Base-by-base conservation (phyloP, 1,139 yeast species). In the Debaryomyces sp. region DNA sequence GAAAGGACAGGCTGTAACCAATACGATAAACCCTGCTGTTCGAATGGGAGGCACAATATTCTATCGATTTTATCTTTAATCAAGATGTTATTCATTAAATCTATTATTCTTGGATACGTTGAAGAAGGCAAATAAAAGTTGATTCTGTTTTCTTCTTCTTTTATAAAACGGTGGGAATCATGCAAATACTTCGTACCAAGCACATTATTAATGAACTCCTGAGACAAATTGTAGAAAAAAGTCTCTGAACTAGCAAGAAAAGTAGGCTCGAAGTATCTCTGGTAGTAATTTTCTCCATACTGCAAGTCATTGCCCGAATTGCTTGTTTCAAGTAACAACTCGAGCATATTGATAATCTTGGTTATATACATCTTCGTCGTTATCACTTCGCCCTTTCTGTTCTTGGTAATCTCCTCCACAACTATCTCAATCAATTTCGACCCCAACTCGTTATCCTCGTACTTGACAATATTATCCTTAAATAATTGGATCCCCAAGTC, bases 401-500 rank as follows among this genome's bases (percentile, higher is more conserved):
- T 87, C 34, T 71, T 71, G 24, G 81, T 76, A 40, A 89, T 79
- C 56, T 85, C 87, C 4, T 70, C 70, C n/a, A 87, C 67, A 3
- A 89, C 67, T 8, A 80, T 74, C 10, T 66, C 62, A 44, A 82
- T 78, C 41, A 86, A 63, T 43, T 67, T 70, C 12, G 64, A 58
- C 0, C 90, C 90, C 29, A 87, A 73, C 43, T 77, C 78, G 51
- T 78, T 70, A 49, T 75, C 60, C 33, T 77, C 70, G 48, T 67
- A 67, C 51, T 73, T 72, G 27, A 78, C 63, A 35, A 77, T 64
- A 45, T 63, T 61, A 27, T 76, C 77, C 54, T 76, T 75, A 62
- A 86, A 88, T 8, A 85, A 63, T 34, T 77, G 77, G 35, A 87
- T 74, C 0, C 97, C 96, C 42, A 87, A 76, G 60, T 91, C 97